Conservation (phyloP, 1,139 yeast genomes). For the Eremothecium coryli region DNA sequence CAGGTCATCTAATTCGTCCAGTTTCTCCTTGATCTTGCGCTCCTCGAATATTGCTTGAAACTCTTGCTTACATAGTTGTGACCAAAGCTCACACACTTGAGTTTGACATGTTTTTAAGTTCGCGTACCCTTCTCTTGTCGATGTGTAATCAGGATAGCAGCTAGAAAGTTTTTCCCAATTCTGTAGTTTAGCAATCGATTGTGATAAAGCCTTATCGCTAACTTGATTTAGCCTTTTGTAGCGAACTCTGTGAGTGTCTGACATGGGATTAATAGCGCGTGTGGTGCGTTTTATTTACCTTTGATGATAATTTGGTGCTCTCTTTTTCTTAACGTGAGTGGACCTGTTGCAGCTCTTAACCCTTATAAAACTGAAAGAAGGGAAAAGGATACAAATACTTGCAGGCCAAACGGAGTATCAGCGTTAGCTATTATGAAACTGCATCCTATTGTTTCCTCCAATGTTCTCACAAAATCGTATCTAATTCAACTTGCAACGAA, state of each 20-base stretch:
- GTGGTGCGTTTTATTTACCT: too few species aligned
- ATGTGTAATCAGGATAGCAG: conserved; percentile 58
- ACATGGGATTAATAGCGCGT: background rate
- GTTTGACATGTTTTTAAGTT: conserved; percentile 49
- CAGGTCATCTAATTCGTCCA: conserved; percentile 59
- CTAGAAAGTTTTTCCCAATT: conserved; percentile 50
- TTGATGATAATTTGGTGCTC: too few species aligned
- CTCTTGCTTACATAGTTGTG: conserved; percentile 47
- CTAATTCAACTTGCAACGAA: background rate
- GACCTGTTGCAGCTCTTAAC: too few species aligned
- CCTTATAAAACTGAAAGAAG: too few species aligned
- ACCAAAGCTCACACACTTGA: conserved; percentile 59
- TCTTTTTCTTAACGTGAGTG: too few species aligned
- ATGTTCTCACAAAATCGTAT: background rate
- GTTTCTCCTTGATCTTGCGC: conserved; percentile 45
- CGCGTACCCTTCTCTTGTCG: conserved; percentile 41
- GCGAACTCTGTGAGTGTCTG: conserved; percentile 33
- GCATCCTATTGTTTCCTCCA: too few species aligned
- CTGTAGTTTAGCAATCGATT: conserved; percentile 50
- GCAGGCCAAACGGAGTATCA: too few species aligned
- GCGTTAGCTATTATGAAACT: too few species aligned
- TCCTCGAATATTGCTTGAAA: conserved; percentile 60
- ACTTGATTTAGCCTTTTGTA: conserved; percentile 47
- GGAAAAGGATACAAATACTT: too few species aligned
- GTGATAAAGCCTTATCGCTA: conserved; percentile 57